phyloP scores from a whole-genome alignment of 176 grass and related monocot genomes.

The Paspalum vaginatum region DNA sequence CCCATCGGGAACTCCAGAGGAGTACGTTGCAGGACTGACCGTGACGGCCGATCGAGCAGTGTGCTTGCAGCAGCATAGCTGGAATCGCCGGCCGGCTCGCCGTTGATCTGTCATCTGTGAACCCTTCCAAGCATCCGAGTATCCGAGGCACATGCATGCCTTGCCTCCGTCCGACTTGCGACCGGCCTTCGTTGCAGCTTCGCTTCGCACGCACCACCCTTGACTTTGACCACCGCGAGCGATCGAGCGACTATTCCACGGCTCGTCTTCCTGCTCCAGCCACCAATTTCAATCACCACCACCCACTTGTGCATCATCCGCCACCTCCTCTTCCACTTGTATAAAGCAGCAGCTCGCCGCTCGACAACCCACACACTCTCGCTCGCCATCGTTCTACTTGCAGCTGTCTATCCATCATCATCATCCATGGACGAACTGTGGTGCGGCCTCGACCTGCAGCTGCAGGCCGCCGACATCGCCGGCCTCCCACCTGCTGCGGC shows the following conservation, averaged over 20 bases:
- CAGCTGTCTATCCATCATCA: not conserved
- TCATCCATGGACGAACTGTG: conserved; percentile 48
- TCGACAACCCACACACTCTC: too few species aligned
- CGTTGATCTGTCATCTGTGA: not conserved
- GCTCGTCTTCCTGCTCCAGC: too few species aligned
- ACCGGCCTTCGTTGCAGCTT: conserved; percentile 21
- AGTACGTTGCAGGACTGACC: not conserved
- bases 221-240: conserved; percentile 26
- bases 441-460: conserved; percentile 45
- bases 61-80: not conserved
- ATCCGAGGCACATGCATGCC: not conserved
- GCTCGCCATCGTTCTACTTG: not conserved
- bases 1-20: too few species aligned
- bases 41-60: not conserved
- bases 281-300: not conserved
- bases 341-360: too few species aligned
- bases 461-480: conserved; percentile 22
- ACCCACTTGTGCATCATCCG: not conserved
- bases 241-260: conserved; percentile 8
- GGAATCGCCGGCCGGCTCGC: not conserved
- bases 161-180: not conserved
- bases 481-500: conserved; percentile 6
- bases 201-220: not conserved
- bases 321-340: not conserved
- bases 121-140: not conserved